Conservation (phyloP, 441 rosid genomes). For the Bocquillonia castaneifolia region DNA sequence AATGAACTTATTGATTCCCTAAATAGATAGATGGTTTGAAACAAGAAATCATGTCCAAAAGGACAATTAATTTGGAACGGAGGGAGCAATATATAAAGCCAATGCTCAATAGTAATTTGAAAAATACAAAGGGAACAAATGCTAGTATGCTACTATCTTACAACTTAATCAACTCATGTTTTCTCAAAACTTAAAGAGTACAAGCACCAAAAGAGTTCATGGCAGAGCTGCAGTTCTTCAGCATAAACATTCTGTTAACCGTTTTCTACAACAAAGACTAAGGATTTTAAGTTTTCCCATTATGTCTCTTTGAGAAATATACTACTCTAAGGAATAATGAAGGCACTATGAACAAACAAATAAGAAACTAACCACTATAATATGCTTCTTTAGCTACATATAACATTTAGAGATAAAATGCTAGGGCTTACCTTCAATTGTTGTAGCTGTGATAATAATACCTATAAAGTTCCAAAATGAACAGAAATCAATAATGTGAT, state of each 20-base stretch:
- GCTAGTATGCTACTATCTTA: not conserved
- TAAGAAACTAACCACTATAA: not conserved
- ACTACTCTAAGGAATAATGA: not conserved
- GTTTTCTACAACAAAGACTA: not conserved
- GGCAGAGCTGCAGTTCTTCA: not conserved
- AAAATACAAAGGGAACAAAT: not conserved
- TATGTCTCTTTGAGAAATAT: not conserved
- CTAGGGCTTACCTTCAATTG: slow-evolving; percentile 56
- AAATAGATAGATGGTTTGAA: no score
- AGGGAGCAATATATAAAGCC: no score
- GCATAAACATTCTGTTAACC: slow-evolving; percentile 1
- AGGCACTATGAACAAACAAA: slow-evolving; percentile 2
- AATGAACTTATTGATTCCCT: no score
- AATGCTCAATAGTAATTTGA: no score
- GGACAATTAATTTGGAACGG: no score
- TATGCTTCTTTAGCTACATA: slow-evolving; percentile 3
- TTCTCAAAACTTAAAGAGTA: not conserved
- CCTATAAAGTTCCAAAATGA: slow-evolving; percentile 36
- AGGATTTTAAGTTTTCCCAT: not conserved
- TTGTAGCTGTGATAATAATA: slow-evolving; percentile 52
- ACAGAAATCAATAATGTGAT: slow-evolving; percentile 25
- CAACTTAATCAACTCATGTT: not conserved
- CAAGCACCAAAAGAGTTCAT: not conserved
- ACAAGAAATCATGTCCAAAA: no score
- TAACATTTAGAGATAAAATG: slow-evolving; percentile 6